These are phyloP conservation scores for Solanum chilense DNA, from an alignment of 257 asterid genomes.

Conservation along the genomic window DNA sequence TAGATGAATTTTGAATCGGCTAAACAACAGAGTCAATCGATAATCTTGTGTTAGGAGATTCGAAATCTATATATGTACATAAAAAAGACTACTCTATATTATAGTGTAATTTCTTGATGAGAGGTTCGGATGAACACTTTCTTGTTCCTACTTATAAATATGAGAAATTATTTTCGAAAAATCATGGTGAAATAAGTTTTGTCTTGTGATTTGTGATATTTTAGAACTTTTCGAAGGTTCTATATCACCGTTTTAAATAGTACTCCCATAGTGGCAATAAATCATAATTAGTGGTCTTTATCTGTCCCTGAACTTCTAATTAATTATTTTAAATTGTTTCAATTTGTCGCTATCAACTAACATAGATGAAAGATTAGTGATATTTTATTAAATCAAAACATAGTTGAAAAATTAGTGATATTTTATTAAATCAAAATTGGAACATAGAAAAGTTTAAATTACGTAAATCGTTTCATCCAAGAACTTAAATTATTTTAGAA, in stretches of 20 bases:
- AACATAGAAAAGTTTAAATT: not conserved
- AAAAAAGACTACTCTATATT: too few relatives aligned
- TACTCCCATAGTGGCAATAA: not conserved
- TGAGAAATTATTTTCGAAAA: not conserved
- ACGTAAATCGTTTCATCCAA: not conserved
- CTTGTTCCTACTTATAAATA: not conserved
- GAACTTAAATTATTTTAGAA: not conserved
- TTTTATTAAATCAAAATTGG: not conserved
- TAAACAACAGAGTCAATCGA: not conserved
- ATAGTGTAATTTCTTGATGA: not conserved
- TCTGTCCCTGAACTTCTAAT: not conserved
- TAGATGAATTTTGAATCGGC: not conserved
- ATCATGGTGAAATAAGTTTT: not conserved
- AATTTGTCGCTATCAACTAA: not conserved
- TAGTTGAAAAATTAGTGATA: not conserved
- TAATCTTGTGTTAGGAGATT: not conserved
- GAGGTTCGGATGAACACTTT: not conserved
- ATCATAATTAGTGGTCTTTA: not conserved
- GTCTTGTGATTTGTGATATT: not conserved
- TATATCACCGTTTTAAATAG: not conserved
- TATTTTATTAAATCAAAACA: not conserved
- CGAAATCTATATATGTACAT: not conserved
- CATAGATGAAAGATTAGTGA: not conserved
- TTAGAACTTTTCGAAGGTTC: not conserved
- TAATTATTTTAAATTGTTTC: not conserved